Evolutionary conservation across 108 stramenopile species (phyloP).

Genomic region (Fragilaria crotonensis): DNA sequence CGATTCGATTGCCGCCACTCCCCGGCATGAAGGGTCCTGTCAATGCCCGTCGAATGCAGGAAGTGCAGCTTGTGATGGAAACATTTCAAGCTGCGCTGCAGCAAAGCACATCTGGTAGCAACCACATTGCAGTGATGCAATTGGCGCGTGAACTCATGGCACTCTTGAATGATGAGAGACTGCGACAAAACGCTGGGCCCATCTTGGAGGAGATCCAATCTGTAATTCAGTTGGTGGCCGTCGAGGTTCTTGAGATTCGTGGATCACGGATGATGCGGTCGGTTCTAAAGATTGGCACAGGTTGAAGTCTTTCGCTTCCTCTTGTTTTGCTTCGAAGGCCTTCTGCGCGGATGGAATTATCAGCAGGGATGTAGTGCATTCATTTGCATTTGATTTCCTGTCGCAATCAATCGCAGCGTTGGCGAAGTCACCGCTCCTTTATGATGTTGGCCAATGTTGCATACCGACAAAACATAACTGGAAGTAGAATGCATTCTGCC

Average conservation of each 20-base stretch:
- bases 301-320: slow-evolving; percentile 1
- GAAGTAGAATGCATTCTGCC: no score
- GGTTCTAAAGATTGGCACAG: slow-evolving; percentile 32
- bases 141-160: slow-evolving; percentile 38
- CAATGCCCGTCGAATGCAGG: slow-evolving; percentile 66
- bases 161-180: slow-evolving; percentile 41
- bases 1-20: slow-evolving; percentile 49
- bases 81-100: slow-evolving; percentile 61
- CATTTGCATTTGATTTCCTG: background rate
- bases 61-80: slow-evolving; percentile 51
- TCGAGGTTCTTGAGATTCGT: slow-evolving; percentile 80
- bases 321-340: no score
- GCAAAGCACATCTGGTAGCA: background rate
- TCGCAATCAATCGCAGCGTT: no score
- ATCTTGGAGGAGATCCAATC: slow-evolving; percentile 57
- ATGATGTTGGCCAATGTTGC: no score
- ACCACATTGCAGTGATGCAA: slow-evolving; percentile 30
- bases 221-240: slow-evolving; percentile 79
- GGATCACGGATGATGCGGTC: slow-evolving; percentile 66
- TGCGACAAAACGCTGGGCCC: slow-evolving; percentile 52
- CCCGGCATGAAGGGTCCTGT: slow-evolving; percentile 82
- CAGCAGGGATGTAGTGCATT: no score
- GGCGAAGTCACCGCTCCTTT: no score
- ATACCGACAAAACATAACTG: no score
- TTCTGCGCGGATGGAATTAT: no score